Percentiles rank a stretch among this genome's conserved stretches.
Conservation (phyloP, 108 stramenopile genomes). For the Cyclotella atomus region DNA sequence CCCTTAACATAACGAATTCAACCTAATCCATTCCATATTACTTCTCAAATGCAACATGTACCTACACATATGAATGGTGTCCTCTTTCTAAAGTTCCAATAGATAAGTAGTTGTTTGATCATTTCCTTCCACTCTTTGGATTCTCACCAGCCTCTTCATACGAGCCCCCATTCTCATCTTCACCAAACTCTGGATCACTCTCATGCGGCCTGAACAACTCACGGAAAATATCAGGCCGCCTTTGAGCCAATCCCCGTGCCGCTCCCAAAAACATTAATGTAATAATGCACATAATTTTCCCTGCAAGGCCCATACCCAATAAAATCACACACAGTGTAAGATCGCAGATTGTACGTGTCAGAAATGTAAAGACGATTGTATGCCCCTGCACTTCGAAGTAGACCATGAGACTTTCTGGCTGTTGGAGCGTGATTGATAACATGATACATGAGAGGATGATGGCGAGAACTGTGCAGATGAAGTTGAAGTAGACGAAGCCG, state of each 20-base stretch:
- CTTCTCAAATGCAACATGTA: too few relatives aligned
- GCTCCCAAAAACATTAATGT: conserved; percentile 22
- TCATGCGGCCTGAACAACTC: conserved; percentile 42
- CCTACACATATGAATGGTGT: too few relatives aligned
- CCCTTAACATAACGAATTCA: too few relatives aligned
- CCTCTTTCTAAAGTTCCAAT: too few relatives aligned
- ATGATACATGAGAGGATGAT: conserved; percentile 10
- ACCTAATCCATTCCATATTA: too few relatives aligned
- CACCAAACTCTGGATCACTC: conserved; percentile 36
- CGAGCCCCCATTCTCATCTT: background rate
- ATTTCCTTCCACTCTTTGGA: background rate
- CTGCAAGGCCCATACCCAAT: conserved; percentile 5
- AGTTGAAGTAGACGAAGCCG: conserved; percentile 27
- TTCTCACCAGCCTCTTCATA: conserved; percentile 21
- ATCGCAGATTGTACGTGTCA: conserved; percentile 30
- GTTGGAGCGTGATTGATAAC: conserved; percentile 35
- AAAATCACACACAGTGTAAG: conserved; percentile 19
- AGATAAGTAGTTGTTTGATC: too few relatives aligned
- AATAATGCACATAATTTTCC: conserved; percentile 33
- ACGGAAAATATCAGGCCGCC: conserved; percentile 46
- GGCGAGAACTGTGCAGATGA: conserved; percentile 3
- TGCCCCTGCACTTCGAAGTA: conserved; percentile 40
- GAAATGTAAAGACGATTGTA: conserved; percentile 36
- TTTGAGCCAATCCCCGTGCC: conserved; percentile 30
- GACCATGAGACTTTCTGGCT: conserved; percentile 38